Percentiles rank a stretch among this genome's conserved stretches.
These are phyloP conservation scores for Grigorovia transvaalensis DNA, from an alignment of 805 yeast genomes.

Conservation along the genomic window DNA sequence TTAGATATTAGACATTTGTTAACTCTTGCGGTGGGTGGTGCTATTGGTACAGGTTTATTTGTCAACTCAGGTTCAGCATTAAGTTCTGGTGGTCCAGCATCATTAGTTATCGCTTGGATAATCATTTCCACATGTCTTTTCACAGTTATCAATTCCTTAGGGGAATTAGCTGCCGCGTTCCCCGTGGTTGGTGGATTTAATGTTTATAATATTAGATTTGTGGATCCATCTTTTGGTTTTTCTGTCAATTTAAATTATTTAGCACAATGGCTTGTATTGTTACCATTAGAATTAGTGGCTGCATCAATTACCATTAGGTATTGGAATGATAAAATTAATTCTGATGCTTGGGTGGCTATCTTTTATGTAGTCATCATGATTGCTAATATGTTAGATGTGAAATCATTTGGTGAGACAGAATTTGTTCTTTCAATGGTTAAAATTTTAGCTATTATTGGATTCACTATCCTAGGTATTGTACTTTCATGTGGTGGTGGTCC, in stretches of 20 bases:
- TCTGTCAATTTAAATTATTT: constrained; percentile 45
- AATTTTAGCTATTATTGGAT: constrained; percentile 40
- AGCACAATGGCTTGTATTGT: constrained; percentile 44
- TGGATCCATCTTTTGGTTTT: constrained; percentile 48
- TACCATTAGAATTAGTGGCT: constrained; percentile 53
- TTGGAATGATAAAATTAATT: constrained; percentile 40
- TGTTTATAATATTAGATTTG: constrained; percentile 39
- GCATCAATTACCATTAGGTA: constrained; percentile 46
- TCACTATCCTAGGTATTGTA: constrained; percentile 44
- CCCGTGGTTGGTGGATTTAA: constrained; percentile 47
- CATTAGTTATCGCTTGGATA: constrained; percentile 45
- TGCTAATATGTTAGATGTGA: constrained; percentile 44
- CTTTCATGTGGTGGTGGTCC: constrained; percentile 40
- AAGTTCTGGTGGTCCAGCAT: constrained; percentile 53
- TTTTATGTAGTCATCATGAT: constrained; percentile 39
- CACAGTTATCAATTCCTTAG: constrained; percentile 45
- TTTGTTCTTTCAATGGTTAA: constrained; percentile 41
- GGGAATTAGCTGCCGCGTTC: constrained; percentile 43
- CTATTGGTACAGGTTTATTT: constrained; percentile 60
- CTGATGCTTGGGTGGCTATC: constrained; percentile 53
- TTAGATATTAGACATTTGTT: constrained; percentile 38
- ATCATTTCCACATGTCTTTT: constrained; percentile 49
- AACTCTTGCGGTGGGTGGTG: constrained; percentile 60
- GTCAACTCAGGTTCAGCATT: constrained; percentile 56
- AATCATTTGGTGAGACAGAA: constrained; percentile 49